A percentile compares a stretch with the other conserved stretches of the same genome.
Conservation (phyloP, 805 yeast species). For the Nakazawaea sp. region DNA sequence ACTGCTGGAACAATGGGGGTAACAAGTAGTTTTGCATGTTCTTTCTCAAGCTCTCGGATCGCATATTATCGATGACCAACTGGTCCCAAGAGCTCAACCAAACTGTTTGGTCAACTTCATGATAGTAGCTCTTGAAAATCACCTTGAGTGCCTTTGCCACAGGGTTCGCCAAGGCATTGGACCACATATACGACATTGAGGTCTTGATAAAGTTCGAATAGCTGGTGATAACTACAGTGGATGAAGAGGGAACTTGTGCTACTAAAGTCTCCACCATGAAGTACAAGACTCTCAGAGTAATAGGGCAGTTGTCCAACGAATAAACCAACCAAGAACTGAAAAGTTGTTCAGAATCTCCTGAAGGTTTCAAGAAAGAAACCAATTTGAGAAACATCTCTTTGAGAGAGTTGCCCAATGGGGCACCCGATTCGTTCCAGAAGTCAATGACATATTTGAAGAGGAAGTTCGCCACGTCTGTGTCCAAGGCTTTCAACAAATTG, state of each 20-base stretch:
- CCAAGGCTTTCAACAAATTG: neutral
- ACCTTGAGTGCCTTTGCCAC: conserved; percentile 50
- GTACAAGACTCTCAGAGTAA: conserved; percentile 53
- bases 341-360: conserved; percentile 18
- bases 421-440: conserved; percentile 65
- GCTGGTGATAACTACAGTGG: conserved; percentile 28
- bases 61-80: conserved; percentile 28
- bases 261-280: conserved; percentile 52
- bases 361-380: conserved; percentile 29
- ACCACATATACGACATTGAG: conserved; percentile 43
- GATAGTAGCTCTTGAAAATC: conserved; percentile 28
- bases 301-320: conserved; percentile 34
- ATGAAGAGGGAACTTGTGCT: conserved; percentile 35
- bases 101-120: conserved; percentile 13
- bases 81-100: conserved; percentile 53
- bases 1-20: conserved; percentile 53
- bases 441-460: conserved; percentile 53
- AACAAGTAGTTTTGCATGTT: conserved; percentile 54
- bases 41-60: conserved; percentile 25
- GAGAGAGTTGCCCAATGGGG: conserved; percentile 65
- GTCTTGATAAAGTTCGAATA: conserved; percentile 40
- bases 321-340: conserved; percentile 38
- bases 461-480: conserved; percentile 16
- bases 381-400: conserved; percentile 53
- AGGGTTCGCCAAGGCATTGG: conserved; percentile 60